Evolutionary conservation across 1,139 yeast genomes (phyloP).

Genomic region (Debaryomyces udenii): DNA sequence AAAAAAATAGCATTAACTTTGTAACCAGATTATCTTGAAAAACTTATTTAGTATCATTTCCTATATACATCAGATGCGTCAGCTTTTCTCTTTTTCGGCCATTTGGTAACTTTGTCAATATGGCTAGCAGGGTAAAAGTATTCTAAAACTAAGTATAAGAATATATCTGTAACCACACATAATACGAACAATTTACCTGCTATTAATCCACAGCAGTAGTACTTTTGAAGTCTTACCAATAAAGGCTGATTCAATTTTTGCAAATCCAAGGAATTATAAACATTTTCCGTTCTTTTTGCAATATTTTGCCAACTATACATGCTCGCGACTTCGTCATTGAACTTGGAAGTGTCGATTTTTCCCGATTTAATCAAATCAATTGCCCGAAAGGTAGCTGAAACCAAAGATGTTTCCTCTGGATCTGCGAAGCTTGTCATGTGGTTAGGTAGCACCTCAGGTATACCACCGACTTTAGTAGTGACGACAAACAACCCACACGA

Average conservation of each 20-base stretch:
- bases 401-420: conserved; percentile 79
- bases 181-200: conserved; percentile 83
- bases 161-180: conserved; percentile 77
- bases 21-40: conserved; percentile 2
- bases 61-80: no score
- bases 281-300: conserved; percentile 81
- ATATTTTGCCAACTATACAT: conserved; percentile 96
- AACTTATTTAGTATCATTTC: conserved; percentile 7
- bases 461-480: conserved; percentile 96
- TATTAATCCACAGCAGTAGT: conserved; percentile 76
- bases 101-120: conserved; percentile 74
- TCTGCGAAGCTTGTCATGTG: conserved; percentile 93
- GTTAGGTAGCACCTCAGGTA: conserved; percentile 91
- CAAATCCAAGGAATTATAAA: conserved; percentile 63
- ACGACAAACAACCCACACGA: conserved; percentile 94
- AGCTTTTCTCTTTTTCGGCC: conserved; percentile 55
- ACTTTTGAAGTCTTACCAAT: conserved; percentile 52
- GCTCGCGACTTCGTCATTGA: conserved; percentile 73
- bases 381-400: conserved; percentile 68
- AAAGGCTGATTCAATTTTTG: conserved; percentile 51
- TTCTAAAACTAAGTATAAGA: conserved; percentile 65
- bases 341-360: conserved; percentile 67
- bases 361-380: conserved; percentile 59
- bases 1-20: conserved; percentile 11
- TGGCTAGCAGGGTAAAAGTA: conserved; percentile 66